These are phyloP conservation scores for Zostera marina DNA, from an alignment of 116 monocot species.

Conservation along the genomic window DNA sequence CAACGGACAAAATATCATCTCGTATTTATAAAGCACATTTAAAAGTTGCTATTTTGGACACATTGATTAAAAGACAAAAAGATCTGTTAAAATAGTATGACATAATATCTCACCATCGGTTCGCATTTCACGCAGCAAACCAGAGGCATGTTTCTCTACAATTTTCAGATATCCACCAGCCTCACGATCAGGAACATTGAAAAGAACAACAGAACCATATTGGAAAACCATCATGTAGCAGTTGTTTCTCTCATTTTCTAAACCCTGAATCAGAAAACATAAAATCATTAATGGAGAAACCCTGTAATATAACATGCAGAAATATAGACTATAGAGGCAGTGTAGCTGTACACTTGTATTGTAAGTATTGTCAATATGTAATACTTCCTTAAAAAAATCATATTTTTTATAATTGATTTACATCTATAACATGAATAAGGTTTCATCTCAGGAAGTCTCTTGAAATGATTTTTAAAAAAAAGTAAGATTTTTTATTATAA, in stretches of 20 bases:
- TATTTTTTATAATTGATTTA: neutral
- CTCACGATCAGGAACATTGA: conserved; percentile 91
- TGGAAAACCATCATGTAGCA: conserved; percentile 94
- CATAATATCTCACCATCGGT: conserved; percentile 45
- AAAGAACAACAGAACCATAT: conserved; percentile 86
- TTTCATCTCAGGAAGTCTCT: too few relatives aligned
- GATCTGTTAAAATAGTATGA: neutral
- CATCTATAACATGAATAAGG: too few relatives aligned
- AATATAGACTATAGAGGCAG: neutral
- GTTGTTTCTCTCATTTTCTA: conserved; percentile 55
- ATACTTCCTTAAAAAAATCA: neutral
- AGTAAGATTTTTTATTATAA: too few relatives aligned
- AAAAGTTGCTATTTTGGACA: too few relatives aligned
- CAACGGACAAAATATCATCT: too few relatives aligned
- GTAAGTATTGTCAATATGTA: neutral
- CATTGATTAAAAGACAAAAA: too few relatives aligned
- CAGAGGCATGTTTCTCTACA: conserved; percentile 76
- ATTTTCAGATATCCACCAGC: conserved; percentile 90
- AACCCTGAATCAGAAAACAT: conserved; percentile 31
- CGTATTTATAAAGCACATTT: too few relatives aligned
- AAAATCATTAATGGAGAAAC: conserved; percentile 1
- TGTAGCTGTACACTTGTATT: neutral
- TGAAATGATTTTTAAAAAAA: too few relatives aligned
- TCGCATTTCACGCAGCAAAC: conserved; percentile 75
- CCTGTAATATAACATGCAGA: neutral